Base-by-base conservation (phyloP, 1,139 yeast genomes). In the Citeromyces siamensis region DNA sequence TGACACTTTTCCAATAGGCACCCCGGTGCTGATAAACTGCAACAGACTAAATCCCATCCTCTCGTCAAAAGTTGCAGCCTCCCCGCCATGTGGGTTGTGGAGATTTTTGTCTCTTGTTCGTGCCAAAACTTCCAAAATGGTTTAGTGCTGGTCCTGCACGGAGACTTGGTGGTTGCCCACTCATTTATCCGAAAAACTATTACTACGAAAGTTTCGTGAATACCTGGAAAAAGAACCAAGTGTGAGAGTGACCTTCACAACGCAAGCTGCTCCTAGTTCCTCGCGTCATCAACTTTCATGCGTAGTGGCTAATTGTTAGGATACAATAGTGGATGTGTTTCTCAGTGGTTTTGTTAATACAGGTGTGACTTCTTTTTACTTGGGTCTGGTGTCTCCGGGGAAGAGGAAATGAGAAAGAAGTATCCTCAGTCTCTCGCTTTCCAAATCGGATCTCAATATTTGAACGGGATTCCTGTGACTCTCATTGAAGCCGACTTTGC, bases 331-430 rank as follows among this genome's bases (percentile, higher is more conserved):
- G 33, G 42, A 46, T 23, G 42, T 50, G 22, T 46, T 47, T 36
- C 44, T 51, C 23, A 46, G 45, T n/a, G 55, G 48, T 37, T 44
- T 50, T 23, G 46, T 40, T 27, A 41, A 40, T 28, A 44, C 51
- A n/a, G 41, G 37, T 9, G 53, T 66, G 40, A 77, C 76, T 52
- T 84, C 94, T 56, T 79, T 81, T 58, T 88, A 88, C 59, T 88
- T 88, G 57, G 69, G 78, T 54, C 77, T 81, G 36, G 95, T 85
- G 48, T 86, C 88, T 46, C 90, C 90, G 12, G 97, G 97, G 20
- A 96, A 86, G 51, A 88, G 68, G 2, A 95, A 82, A 47, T 77
- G 81, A 32, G 97, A 97, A 46, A 88, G 65, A 46, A 88, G 69
- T 5, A 84, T 60, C 48, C 65, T 71, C 34, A 84, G 79, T 50